Base-by-base conservation (phyloP, 2,329 filamentous ascomycete genomes). In the Penicillium sp. region DNA sequence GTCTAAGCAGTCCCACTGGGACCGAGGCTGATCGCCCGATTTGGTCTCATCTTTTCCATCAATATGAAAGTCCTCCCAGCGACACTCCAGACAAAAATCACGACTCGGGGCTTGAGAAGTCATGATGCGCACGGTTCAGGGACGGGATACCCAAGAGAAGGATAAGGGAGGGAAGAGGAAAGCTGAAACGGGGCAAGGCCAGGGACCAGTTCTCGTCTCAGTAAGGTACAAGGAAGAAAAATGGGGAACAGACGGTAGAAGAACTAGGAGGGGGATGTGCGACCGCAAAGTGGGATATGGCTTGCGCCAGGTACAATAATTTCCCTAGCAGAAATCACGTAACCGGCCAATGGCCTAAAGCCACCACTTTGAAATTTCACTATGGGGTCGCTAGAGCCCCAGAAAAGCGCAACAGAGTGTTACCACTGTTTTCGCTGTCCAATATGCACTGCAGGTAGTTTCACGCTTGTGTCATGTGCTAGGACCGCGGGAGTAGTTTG, bases 81-180 rank as follows among this genome's bases (percentile, higher is more conserved):
- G 73, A 58, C 75, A 78, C 63, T 76, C 74, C 25, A 77, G 69
- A 59, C 75, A 77, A 60, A 72, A 75, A 53, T 73, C 69, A 50
- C 69, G 67, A 44, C 62, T 61, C 53, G 67, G 67, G 48, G 67
- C 57, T 61, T 71, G 69, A 54, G 69, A 65, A 50, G 67, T 63
- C 73, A 75, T 76, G 54, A 55, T 68, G 64, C 19, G 61, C 54
- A 50, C 54, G 54, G 53, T 45, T 50, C 51, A 46, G 37, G 44
- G 39, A 51, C 21, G 37, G 43, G 43, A 50, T 19, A 55, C 43
- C 42, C 27, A 42, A 54, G 44, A 33, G 29, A 42, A 50, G 43
- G 27, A n/a, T 13, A 50, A 33, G 29, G 27, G 7, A 16, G 26
- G 37, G 33, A 43, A 29, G n/a, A 42, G n/a, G 52, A 27, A 29